Evolutionary conservation across 495 filamentous ascomycete species (phyloP).

Genomic region (Lasiosphaeria hispida): DNA sequence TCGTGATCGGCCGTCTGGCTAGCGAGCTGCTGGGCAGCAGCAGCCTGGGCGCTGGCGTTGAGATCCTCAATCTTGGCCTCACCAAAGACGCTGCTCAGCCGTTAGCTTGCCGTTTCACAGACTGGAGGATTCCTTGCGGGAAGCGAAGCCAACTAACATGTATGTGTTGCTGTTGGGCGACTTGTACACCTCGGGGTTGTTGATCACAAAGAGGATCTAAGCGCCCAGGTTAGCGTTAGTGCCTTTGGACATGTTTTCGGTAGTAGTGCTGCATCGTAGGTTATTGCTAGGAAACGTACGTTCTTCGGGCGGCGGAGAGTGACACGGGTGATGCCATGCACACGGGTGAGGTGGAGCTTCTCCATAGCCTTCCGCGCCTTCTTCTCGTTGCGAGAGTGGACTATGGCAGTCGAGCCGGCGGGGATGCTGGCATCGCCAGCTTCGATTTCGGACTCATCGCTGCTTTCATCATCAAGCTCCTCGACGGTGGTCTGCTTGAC

Average conservation of each 20-base stretch:
- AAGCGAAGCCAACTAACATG: conserved; percentile 65
- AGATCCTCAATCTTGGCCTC: conserved; percentile 99
- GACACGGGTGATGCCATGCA: conserved; percentile 95
- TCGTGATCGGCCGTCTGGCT: conserved; percentile 70
- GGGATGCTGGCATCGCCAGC: conserved; percentile 72
- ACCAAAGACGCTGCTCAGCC: conserved; percentile 80
- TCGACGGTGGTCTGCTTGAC: conserved; percentile 78
- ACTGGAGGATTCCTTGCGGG: not conserved
- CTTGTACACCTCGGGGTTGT: conserved; percentile 98
- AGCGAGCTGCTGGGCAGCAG: conserved; percentile 87
- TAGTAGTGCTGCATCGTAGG: not conserved
- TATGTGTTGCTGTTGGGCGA: conserved; percentile 97
- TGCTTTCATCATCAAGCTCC: conserved; percentile 66
- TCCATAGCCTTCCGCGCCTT: conserved; percentile 98
- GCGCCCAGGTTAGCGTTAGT: conserved; percentile 24
- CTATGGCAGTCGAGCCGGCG: conserved; percentile 78
- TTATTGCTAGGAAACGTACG: conserved; percentile 56
- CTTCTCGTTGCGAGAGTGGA: conserved; percentile 99
- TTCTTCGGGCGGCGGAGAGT: conserved; percentile 98
- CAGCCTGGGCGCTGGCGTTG: conserved; percentile 94
- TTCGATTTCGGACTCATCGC: conserved; percentile 69
- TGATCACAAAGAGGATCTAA: conserved; percentile 98
- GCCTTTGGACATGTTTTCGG: not conserved
- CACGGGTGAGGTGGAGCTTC: conserved; percentile 94
- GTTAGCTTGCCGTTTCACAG: not conserved